Evolutionary conservation across 2,329 filamentous ascomycete genomes (phyloP).

Genomic region (Penicillium sp.): DNA sequence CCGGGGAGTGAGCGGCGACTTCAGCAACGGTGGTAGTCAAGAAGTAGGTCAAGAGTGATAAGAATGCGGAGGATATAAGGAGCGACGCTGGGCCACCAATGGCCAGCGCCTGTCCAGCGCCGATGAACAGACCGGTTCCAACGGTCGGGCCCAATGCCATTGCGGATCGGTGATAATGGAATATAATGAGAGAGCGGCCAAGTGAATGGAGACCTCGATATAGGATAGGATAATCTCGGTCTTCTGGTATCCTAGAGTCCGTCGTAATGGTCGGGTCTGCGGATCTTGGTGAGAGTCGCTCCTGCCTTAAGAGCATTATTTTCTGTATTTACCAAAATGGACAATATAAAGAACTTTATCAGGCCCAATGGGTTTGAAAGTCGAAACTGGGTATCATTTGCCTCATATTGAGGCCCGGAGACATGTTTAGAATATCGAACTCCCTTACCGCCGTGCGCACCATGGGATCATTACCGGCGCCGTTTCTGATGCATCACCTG

Average conservation of each 20-base stretch:
- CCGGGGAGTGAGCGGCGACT: slow-evolving; percentile 40
- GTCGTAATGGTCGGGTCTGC: neutral
- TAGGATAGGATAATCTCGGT: neutral
- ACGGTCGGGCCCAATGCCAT: slow-evolving; percentile 62
- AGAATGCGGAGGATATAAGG: slow-evolving; percentile 53
- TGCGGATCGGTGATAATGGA: neutral
- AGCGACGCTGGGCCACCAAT: slow-evolving; percentile 55
- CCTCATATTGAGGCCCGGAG: neutral
- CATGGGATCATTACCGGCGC: neutral
- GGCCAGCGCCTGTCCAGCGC: slow-evolving; percentile 55
- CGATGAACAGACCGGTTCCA: slow-evolving; percentile 57
- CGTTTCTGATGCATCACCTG: neutral
- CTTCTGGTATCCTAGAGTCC: too few species aligned
- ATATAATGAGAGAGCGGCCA: slow-evolving; percentile 21
- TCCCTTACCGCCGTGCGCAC: neutral
- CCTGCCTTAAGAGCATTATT: slow-evolving; percentile 9
- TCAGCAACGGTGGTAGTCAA: slow-evolving; percentile 50
- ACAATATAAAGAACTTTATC: neutral
- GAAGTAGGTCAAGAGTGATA: slow-evolving; percentile 50
- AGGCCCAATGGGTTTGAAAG: neutral
- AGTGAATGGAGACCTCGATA: slow-evolving; percentile 6
- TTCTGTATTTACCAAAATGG: neutral
- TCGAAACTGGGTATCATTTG: slow-evolving; percentile 26
- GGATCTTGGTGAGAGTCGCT: slow-evolving; percentile 6
- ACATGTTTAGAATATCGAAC: neutral